A percentile compares a stretch with the other conserved stretches of the same genome.
Conservation (phyloP, 352 stramenopile genomes). For the Thalassiosira oceanica region DNA sequence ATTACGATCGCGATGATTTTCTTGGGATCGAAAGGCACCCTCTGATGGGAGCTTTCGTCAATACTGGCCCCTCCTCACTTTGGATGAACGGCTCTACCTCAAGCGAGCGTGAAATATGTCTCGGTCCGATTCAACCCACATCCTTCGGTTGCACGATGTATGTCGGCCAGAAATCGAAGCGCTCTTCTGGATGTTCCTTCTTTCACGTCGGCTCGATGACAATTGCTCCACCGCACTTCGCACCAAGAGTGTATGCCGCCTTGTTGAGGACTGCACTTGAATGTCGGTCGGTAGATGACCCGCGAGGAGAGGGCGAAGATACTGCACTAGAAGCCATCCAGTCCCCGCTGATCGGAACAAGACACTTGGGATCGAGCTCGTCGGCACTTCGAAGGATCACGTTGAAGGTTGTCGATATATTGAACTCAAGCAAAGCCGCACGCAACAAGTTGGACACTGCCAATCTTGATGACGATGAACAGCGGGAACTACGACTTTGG, state of each 20-base stretch:
- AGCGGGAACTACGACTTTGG: conserved; percentile 15
- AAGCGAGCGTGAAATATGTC: conserved; percentile 40
- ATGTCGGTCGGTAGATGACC: background rate
- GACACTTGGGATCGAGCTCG: conserved; percentile 21
- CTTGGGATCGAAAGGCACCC: conserved; percentile 19
- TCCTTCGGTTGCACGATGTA: conserved; percentile 35
- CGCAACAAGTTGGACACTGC: background rate
- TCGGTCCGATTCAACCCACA: conserved; percentile 25
- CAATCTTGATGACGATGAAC: background rate
- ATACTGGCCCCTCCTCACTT: conserved; percentile 30
- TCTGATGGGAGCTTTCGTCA: conserved; percentile 26
- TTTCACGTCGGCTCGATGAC: conserved; percentile 36
- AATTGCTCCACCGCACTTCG: conserved; percentile 35
- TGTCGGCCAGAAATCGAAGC: conserved; percentile 35
- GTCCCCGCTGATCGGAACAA: conserved; percentile 9
- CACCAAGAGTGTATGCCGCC: conserved; percentile 33
- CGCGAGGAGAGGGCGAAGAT: background rate
- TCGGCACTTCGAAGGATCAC: conserved; percentile 40
- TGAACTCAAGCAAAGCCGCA: conserved; percentile 17
- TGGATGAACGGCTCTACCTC: conserved; percentile 42
- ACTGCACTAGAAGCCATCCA: conserved; percentile 10
- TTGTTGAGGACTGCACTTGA: conserved; percentile 12
- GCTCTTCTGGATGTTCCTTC: conserved; percentile 11
- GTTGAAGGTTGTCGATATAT: conserved; percentile 50
- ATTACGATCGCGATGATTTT: background rate